Evolutionary conservation across 495 filamentous ascomycete species (phyloP).

Genomic region (Letharia columbiana): DNA sequence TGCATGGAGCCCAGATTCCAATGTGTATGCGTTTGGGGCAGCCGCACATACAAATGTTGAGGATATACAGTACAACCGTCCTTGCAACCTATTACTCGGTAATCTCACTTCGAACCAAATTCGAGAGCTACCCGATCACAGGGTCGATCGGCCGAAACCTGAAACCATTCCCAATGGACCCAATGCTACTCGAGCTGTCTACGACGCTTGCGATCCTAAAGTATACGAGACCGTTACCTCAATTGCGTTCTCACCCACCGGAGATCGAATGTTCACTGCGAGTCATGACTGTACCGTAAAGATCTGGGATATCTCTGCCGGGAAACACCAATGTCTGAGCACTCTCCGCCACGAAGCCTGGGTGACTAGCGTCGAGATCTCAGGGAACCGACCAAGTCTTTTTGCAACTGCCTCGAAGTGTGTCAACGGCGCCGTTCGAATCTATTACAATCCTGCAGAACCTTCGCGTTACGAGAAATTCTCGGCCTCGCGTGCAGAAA

Average conservation of each 20-base stretch:
- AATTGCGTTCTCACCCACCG: conserved; percentile 57
- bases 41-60: conserved; percentile 63
- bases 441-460: conserved; percentile 25
- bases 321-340: conserved; percentile 33
- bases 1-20: conserved; percentile 44
- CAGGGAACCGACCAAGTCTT: conserved; percentile 33
- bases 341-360: conserved; percentile 56
- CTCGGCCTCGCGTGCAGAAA: conserved; percentile 41
- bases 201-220: conserved; percentile 55
- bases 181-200: conserved; percentile 49
- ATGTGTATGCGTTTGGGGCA: conserved; percentile 51
- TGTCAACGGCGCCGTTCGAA: conserved; percentile 28
- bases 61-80: conserved; percentile 78
- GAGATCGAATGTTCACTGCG: conserved; percentile 58
- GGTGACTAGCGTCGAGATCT: conserved; percentile 63
- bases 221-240: conserved; percentile 70
- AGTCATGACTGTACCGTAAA: conserved; percentile 77
- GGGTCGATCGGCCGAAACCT: conserved; percentile 46
- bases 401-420: conserved; percentile 44
- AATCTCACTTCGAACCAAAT: conserved; percentile 47
- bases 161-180: conserved; percentile 35
- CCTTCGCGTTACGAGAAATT: conserved; percentile 31
- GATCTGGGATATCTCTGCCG: conserved; percentile 52
- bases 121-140: conserved; percentile 62
- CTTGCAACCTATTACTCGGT: conserved; percentile 68